A percentile compares a stretch with the other conserved stretches of the same genome.
phyloP scores from a whole-genome alignment of 2,329 filamentous ascomycete genomes.

The Xylariaceae sp. region DNA sequence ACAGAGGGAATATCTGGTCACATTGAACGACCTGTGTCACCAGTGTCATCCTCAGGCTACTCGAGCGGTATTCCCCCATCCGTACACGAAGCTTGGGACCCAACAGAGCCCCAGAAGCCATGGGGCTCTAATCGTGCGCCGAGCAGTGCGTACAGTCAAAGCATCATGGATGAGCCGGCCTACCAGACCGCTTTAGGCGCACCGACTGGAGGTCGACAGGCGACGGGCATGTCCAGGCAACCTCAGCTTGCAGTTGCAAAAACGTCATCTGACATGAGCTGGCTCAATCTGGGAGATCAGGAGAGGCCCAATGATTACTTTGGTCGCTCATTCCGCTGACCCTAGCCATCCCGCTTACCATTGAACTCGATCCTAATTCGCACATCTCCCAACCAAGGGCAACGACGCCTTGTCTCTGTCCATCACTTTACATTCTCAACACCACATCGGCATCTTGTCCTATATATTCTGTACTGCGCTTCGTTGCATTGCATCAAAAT shows the following conservation, averaged over 20 bases:
- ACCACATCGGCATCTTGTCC: too few relatives aligned
- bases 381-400: too few relatives aligned
- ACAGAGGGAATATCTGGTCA: conserved; percentile 59
- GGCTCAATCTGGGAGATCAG: conserved; percentile 67
- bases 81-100: conserved; percentile 56
- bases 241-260: conserved; percentile 50
- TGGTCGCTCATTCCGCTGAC: conserved; percentile 15
- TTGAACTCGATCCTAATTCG: too few relatives aligned
- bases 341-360: not conserved
- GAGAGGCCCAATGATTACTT: conserved; percentile 55
- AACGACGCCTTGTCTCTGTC: too few relatives aligned
- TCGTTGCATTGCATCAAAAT: too few relatives aligned
- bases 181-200: conserved; percentile 43
- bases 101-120: conserved; percentile 41
- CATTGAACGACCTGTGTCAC: conserved; percentile 57
- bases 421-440: too few relatives aligned
- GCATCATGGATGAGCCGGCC: conserved; percentile 27
- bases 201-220: conserved; percentile 28
- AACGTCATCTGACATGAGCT: conserved; percentile 69
- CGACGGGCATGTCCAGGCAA: conserved; percentile 44
- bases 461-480: too few relatives aligned
- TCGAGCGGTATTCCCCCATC: conserved; percentile 66
- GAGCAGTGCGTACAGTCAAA: conserved; percentile 51
- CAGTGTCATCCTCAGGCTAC: conserved; percentile 52
- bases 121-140: conserved; percentile 52